Percentiles rank a stretch among this genome's conserved stretches.
Evolutionary conservation across 352 stramenopile species (phyloP).

Genomic region (Aphanomyces invadans): DNA sequence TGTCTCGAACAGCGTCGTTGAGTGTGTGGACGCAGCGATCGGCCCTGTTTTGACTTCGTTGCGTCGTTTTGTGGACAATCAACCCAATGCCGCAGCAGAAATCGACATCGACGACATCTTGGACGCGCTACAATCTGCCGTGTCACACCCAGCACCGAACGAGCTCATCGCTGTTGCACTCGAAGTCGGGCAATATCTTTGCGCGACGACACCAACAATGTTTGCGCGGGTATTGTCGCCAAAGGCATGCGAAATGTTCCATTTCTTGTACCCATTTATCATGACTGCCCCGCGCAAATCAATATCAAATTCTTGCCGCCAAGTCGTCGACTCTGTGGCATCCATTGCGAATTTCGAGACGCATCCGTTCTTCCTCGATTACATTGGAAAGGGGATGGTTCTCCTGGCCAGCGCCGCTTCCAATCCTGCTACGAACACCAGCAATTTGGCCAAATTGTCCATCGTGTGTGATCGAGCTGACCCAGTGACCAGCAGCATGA

Average conservation of each 20-base stretch:
- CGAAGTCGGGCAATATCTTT: slow-evolving; percentile 1
- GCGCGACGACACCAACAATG: not conserved
- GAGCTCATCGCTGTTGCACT: not conserved
- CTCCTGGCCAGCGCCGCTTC: not conserved
- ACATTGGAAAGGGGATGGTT: not conserved
- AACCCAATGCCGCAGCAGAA: not conserved
- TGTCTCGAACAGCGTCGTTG: not conserved
- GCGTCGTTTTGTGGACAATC: not conserved
- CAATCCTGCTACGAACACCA: not conserved
- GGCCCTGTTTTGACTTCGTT: not conserved
- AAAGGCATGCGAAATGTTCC: not conserved
- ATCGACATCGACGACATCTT: slow-evolving; percentile 8
- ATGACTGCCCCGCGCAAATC: not conserved
- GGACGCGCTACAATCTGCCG: not conserved
- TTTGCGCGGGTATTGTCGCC: not conserved
- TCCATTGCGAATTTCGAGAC: not conserved
- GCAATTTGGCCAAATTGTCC: not conserved
- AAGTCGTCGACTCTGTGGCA: not conserved
- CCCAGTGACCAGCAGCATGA: not conserved
- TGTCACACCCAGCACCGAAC: not conserved
- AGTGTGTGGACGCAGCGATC: not conserved
- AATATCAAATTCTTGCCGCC: not conserved
- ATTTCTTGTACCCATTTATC: slow-evolving; percentile 11
- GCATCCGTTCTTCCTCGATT: not conserved
- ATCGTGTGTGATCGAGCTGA: slow-evolving; percentile 2